Base-by-base conservation (phyloP, 306 rosid species). In the Betula pendula region DNA sequence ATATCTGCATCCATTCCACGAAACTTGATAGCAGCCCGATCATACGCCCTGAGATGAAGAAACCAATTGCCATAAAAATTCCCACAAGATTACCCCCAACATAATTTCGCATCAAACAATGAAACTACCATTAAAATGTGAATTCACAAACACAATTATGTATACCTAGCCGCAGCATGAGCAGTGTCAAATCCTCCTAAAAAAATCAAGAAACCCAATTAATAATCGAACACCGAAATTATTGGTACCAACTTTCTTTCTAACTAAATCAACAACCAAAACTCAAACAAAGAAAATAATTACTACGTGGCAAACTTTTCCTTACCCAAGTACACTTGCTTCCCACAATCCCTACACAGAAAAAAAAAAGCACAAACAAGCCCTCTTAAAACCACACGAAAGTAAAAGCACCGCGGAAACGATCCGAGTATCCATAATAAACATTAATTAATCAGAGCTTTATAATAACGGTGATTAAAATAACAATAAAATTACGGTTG, bases 161-260 rank as follows among this genome's bases (percentile, higher is more conserved):
- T 71, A 70, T 72, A 94, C 96, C 98, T 89, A 44, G 97, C 98
- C 0, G 98, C 98, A 55, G 96, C 88, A 87, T 88, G 97, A 7
- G 98, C 98, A 6, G 98, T 88, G 47, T 94, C 97, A 84, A 94
- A 94, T 80, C 98, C 98, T 11, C 97, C 97, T 94, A 73, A 33
- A 79, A 71, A 13, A 71, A 51, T 45, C 13, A n/a, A 31, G 49
- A 45, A 45, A 45, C 49, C 14, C 14, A 45, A 45, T 45, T 45
- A 45, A 45, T 45, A 45, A 11, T 62, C 45, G 70, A 16, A n/a
- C 44, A 29, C 31, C n/a, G 68, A 38, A 7, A 73, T 77, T 59
- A 31, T 70, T 38, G 31, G 29, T 2, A 31, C 22, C 42, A 9
- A 50, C 10, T 62, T 43, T 52, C 56, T 40, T 15, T 60, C 73